Base-by-base conservation (phyloP, 208 protist species). In the Leptomonas pyrrhocoris region DNA sequence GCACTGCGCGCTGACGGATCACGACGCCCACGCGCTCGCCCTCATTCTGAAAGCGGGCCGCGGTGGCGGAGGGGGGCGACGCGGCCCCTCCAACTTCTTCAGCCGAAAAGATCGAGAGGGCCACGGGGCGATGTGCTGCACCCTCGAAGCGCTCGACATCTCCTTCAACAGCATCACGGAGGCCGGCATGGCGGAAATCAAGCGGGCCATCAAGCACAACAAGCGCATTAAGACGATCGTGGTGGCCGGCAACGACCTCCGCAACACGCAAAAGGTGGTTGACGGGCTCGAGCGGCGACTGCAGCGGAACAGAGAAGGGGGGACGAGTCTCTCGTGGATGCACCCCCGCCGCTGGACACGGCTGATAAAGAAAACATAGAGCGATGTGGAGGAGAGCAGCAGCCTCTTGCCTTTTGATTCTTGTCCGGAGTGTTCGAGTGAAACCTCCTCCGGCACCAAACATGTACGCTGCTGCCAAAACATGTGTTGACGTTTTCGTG, bases 1-100 rank as follows among this genome's bases (percentile, higher is more conserved):
- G 19, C 57, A 88, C 73, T 87, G 84, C 65, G 58, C 31, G 23
- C 69, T 94, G 28, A 75, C 56, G 25, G 83, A 90, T 71, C 31
- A 54, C 19, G 88, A 93, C 58, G 88, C 84, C 19, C 68, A 77
- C 53, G 88, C 77, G 2, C 28, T 93, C 28, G 84, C 84, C 9
- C 40, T 71, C 36, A 84, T 90, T 43, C 31, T 90, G 1, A 58
- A 68, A 19, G 28, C 42, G 8, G 68, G 68, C n/a, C 13, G 50
- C 12, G 38, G 68, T n/a, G 28, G 55, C 12, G 30, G 27, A 1
- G 13, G 38, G 4, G 23, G 60, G 6, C 15, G 60, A 5, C 53
- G 66, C 18, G 55, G 66, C 5, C 66, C 56, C 6, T 27, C 43
- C 0, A 1, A 19, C 25, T 56, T 71, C 55, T 61, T 71, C 21